These are phyloP conservation scores for Diaporthe velutina DNA, from an alignment of 2,329 filamentous ascomycete genomes.

Conservation along the genomic window DNA sequence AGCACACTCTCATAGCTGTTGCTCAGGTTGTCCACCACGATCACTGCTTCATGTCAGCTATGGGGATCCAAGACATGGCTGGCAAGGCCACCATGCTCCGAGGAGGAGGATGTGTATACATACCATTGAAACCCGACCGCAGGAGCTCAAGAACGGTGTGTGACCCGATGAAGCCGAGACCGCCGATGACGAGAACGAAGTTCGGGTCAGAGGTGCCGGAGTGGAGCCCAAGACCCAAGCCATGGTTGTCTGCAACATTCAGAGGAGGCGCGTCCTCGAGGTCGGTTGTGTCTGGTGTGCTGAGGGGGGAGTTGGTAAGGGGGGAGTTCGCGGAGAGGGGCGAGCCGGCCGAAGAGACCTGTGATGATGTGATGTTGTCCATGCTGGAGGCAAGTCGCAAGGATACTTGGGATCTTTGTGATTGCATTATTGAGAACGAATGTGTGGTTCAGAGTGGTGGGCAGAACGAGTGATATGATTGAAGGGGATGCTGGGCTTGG, in stretches of 20 bases:
- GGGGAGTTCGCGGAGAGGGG: slow-evolving; percentile 40
- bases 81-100: background rate
- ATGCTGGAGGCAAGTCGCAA: slow-evolving; percentile 25
- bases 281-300: slow-evolving; percentile 38
- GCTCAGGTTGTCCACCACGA: slow-evolving; percentile 59
- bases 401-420: background rate
- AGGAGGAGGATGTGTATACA: background rate
- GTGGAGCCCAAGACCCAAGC: slow-evolving; percentile 35
- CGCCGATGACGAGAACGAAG: slow-evolving; percentile 64
- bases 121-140: slow-evolving; percentile 63
- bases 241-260: slow-evolving; percentile 24
- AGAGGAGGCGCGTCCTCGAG: slow-evolving; percentile 40
- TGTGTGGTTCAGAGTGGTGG: background rate
- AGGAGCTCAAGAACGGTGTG: slow-evolving; percentile 67
- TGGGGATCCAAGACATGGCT: background rate
- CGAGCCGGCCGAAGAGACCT: slow-evolving; percentile 29
- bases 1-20: slow-evolving; percentile 56
- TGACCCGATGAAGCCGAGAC: slow-evolving; percentile 68
- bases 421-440: slow-evolving; percentile 15
- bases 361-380: slow-evolving; percentile 39
- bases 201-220: slow-evolving; percentile 36
- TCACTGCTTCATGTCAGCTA: slow-evolving; percentile 47
- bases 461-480: slow-evolving; percentile 8
- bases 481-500: background rate
- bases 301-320: slow-evolving; percentile 39